These are phyloP conservation scores for Solanum hybrid DNA, from an alignment of 305 asterid species.

Conservation along the genomic window DNA sequence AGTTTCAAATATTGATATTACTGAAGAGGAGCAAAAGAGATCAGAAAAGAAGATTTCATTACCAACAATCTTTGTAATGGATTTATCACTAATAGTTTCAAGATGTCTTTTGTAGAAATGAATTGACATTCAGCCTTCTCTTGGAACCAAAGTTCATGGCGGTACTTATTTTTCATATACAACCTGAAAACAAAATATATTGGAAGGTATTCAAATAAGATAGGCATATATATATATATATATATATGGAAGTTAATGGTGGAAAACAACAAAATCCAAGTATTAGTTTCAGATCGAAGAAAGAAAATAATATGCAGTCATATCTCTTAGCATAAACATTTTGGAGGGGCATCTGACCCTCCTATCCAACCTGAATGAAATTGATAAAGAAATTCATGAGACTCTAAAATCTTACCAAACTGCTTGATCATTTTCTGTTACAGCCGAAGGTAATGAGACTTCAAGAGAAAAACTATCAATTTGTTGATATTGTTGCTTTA, in stretches of 20 bases:
- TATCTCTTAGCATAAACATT: background rate
- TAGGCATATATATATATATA: background rate
- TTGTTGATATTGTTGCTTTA: constrained; percentile 45
- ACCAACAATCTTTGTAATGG: constrained; percentile 61
- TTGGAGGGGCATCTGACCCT: background rate
- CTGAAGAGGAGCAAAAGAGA: background rate
- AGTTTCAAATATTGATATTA: constrained; percentile 3
- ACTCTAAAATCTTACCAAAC: constrained; percentile 42
- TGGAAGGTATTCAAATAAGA: background rate
- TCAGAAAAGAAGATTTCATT: constrained; percentile 7
- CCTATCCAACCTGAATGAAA: background rate
- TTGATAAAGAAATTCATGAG: background rate
- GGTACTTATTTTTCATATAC: constrained; percentile 44
- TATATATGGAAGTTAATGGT: background rate
- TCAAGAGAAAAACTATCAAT: constrained; percentile 58
- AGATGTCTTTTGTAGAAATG: constrained; percentile 51
- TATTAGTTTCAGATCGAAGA: background rate
- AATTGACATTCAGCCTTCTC: constrained; percentile 30
- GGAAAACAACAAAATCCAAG: background rate
- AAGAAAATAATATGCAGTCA: background rate
- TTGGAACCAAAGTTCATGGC: constrained; percentile 43
- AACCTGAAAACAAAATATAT: constrained; percentile 37
- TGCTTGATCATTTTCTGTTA: constrained; percentile 55
- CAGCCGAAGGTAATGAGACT: constrained; percentile 53
- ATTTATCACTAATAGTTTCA: constrained; percentile 43